phyloP scores from a whole-genome alignment of 148 eudicot genomes.

The Nepenthes gracilis region DNA sequence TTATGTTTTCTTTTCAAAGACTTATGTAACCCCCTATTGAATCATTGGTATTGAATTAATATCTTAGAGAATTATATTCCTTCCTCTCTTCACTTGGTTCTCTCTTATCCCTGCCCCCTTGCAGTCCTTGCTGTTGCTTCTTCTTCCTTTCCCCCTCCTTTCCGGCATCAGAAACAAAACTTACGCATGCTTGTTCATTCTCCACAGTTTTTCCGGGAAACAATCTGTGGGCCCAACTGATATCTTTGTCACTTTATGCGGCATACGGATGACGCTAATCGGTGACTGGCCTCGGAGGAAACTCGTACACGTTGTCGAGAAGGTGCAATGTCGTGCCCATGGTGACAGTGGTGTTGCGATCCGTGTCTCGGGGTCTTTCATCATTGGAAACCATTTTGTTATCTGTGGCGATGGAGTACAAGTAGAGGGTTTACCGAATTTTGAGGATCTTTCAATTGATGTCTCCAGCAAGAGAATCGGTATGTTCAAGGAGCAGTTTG shows the following conservation, averaged over 20 bases:
- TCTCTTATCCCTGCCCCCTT: too few species aligned
- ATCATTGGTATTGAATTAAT: too few species aligned
- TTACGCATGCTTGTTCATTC: neutral
- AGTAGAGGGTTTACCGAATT: conserved; percentile 84
- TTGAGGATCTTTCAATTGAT: conserved; percentile 67
- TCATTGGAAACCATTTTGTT: conserved; percentile 72
- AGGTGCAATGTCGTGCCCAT: conserved; percentile 79
- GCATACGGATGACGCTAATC: conserved; percentile 60
- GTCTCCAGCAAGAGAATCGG: conserved; percentile 56
- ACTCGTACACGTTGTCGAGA: conserved; percentile 90
- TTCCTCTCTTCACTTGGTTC: too few species aligned
- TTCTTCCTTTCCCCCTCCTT: too few species aligned
- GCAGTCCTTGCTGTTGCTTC: too few species aligned
- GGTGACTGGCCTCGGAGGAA: conserved; percentile 89
- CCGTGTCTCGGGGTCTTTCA: conserved; percentile 79
- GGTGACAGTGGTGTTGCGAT: conserved; percentile 71
- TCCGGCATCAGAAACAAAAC: too few species aligned
- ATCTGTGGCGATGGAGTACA: conserved; percentile 92
- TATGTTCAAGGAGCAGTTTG: conserved; percentile 79
- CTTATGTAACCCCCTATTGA: too few species aligned
- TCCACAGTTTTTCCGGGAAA: conserved; percentile 64
- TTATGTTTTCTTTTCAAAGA: too few species aligned
- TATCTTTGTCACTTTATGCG: conserved; percentile 39
- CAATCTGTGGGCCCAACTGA: conserved; percentile 45
- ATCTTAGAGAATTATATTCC: too few species aligned